Evolutionary conservation across 192 early-diverging fungal genomes (phyloP).

Genomic region (Coemansia sp.): DNA sequence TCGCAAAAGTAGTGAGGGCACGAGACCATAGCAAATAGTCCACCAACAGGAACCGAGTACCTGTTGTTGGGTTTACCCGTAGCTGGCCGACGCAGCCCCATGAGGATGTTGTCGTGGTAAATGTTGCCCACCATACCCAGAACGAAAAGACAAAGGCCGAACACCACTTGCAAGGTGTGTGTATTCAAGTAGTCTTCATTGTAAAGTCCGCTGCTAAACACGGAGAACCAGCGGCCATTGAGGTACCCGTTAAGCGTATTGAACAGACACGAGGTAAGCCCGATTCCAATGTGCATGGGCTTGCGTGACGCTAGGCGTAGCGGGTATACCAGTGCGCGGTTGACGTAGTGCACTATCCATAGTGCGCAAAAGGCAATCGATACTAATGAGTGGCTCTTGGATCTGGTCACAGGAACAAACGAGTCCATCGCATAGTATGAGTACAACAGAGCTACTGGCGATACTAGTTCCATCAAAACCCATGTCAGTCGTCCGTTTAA

Average conservation of each 20-base stretch:
- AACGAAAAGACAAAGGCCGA: conserved; percentile 22
- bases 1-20: conserved; percentile 58
- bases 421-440: conserved; percentile 13
- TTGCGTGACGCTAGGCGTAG: conserved; percentile 38
- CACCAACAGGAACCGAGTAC: conserved; percentile 42
- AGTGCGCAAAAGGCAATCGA: conserved; percentile 2
- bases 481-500: conserved; percentile 36
- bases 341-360: conserved; percentile 44
- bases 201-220: neutral
- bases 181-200: neutral
- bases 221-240: conserved; percentile 47
- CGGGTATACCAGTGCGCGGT: conserved; percentile 51
- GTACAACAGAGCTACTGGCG: conserved; percentile 26
- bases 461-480: conserved; percentile 49
- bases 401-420: neutral
- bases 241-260: conserved; percentile 52
- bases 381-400: neutral
- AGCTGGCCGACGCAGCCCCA: conserved; percentile 20
- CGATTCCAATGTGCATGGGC: conserved; percentile 47
- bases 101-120: conserved; percentile 45
- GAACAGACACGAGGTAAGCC: conserved; percentile 40
- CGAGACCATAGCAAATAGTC: conserved; percentile 44
- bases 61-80: neutral
- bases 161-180: conserved; percentile 1
- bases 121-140: conserved; percentile 39